Conservation (phyloP, 2,329 filamentous ascomycete genomes). For the Biscogniauxia sp. region DNA sequence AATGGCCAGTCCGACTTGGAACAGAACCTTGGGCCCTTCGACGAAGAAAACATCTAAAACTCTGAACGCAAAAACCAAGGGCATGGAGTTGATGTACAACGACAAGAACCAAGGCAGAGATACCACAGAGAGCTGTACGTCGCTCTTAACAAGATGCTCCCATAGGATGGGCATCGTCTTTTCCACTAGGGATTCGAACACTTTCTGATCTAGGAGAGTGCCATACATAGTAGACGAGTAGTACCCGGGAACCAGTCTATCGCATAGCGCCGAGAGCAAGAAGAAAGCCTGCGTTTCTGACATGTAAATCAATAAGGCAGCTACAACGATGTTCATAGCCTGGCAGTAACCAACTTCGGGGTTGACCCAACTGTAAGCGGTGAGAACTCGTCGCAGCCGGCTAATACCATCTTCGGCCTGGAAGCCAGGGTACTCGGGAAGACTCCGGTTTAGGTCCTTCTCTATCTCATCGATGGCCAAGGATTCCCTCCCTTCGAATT, state of each 20-base stretch:
- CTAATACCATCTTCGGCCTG: constrained; percentile 95
- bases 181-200: constrained; percentile 97
- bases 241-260: constrained; percentile 90
- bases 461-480: constrained; percentile 98
- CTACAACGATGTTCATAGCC: constrained; percentile 99
- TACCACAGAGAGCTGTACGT: constrained; percentile 95
- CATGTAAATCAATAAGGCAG: constrained; percentile 97
- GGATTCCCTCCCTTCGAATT: constrained; percentile 82
- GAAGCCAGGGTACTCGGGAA: constrained; percentile 96
- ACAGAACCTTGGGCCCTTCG: constrained; percentile 94
- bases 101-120: constrained; percentile 98
- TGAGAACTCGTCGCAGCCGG: constrained; percentile 82
- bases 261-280: constrained; percentile 84
- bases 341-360: constrained; percentile 97
- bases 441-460: constrained; percentile 92
- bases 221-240: constrained; percentile 99
- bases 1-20: constrained; percentile 96
- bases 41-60: constrained; percentile 98
- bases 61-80: constrained; percentile 92
- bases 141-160: constrained; percentile 95
- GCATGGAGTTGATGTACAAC: constrained; percentile 99
- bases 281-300: constrained; percentile 96
- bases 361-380: constrained; percentile 97
- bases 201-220: constrained; percentile 91
- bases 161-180: constrained; percentile 98